Base-by-base conservation (phyloP, 1,284 basidiomycete genomes). In the Ceratobasidium sp. region DNA sequence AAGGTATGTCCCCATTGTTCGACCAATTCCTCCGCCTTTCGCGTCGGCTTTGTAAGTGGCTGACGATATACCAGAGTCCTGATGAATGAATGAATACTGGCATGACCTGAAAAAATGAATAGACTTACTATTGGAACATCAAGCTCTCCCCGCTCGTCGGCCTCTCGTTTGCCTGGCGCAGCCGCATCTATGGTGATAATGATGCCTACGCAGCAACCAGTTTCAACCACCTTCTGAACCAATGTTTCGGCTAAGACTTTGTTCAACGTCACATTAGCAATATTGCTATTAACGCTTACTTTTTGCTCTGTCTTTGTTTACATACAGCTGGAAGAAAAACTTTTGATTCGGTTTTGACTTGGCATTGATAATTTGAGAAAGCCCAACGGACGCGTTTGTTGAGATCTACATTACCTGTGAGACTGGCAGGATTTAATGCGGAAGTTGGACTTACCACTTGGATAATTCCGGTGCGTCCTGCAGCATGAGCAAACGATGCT, bases 161-260 rank as follows among this genome's bases (percentile, higher is more conserved):
- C 81, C 80, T 97, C 96, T 46, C 95, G 86, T 78, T 96, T 95
- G 10, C 94, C 92, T 8, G 93, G 87, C 12, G 93, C 88, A 4
- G 93, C 85, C 9, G 94, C 94, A 82, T 97, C 96, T 3, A 96
- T 95, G 0, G 96, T 97, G 53, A 98, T 82, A 80, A 94, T 93
- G 71, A 98, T 92, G 0, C 93, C 94, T 67, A 89, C 92, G 80
- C 91, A 93, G 39, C 67, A 70, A 0, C 92, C 92, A 6, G 91
- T 81, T 21, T 80, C 78, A 75, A 92, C 89, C 26, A 94, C 85
- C 74, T 92, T 89, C 53, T 84, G 84, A 36, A 98, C 85, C 45
- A 92, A 88, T 75, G 88, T 85, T 77, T 88, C 88, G 1, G 94
- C 92, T 70, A 39, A 50, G 8, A 10, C 28, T 21, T n/a, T 18